Percentiles rank a stretch among this genome's conserved stretches.
Evolutionary conservation across 2,329 filamentous ascomycete species (phyloP).

Genomic region (Cryphonectria carpinicola): DNA sequence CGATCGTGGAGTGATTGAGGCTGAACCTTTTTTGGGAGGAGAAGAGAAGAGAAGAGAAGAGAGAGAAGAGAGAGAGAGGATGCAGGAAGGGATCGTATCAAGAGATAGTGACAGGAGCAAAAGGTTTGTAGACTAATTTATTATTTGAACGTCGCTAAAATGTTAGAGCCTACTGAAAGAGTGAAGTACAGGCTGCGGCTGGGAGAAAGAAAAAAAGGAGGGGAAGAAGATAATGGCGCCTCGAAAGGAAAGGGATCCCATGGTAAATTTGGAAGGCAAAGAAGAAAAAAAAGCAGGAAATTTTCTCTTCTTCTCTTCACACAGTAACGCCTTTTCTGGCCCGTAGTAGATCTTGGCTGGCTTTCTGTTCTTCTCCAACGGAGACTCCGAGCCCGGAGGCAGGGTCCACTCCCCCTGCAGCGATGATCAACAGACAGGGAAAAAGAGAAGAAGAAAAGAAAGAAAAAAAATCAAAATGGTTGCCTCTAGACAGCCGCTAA

Average conservation of each 20-base stretch:
- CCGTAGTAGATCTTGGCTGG: constrained; percentile 11
- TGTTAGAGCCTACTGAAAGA: not conserved
- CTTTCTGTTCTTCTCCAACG: constrained; percentile 4
- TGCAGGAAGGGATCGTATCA: not conserved
- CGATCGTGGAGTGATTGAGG: not conserved
- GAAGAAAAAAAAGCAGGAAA: constrained; percentile 18
- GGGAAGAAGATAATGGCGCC: not conserved
- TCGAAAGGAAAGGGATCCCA: not conserved
- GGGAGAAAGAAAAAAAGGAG: too few relatives aligned
- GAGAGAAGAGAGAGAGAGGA: not conserved
- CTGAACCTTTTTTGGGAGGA: not conserved
- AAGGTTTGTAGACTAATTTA: not conserved
- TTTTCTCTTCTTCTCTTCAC: constrained; percentile 7
- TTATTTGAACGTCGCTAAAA: not conserved
- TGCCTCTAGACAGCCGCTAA: not conserved
- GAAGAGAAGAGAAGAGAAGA: not conserved
- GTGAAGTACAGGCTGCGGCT: too few relatives aligned
- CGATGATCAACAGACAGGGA: not conserved
- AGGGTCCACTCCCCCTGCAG: not conserved
- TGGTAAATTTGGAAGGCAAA: not conserved
- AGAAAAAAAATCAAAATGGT: not conserved
- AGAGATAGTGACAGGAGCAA: not conserved
- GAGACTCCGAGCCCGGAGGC: constrained; percentile 19
- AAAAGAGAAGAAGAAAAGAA: not conserved
- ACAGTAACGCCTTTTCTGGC: constrained; percentile 19